Percentiles rank a stretch among this genome's conserved stretches.
These are phyloP conservation scores for Globisporangium radiosum DNA, from an alignment of 352 stramenopile genomes.

Conservation along the genomic window DNA sequence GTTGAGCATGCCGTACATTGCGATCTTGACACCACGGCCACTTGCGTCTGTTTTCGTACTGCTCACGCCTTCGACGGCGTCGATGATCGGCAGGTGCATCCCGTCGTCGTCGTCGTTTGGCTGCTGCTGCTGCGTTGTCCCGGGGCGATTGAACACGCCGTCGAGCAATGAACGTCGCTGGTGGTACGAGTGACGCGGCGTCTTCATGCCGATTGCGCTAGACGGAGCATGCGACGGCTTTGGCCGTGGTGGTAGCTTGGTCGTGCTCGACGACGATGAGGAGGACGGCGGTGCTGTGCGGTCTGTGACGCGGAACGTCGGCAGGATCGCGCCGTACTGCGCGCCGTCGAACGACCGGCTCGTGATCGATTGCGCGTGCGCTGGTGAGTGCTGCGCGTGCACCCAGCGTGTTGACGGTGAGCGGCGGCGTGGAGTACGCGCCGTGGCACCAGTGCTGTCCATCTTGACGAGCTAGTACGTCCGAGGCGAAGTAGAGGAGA, in stretches of 20 bases:
- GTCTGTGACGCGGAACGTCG: constrained; percentile 11
- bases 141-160: constrained; percentile 3
- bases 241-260: constrained; percentile 7
- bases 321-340: constrained; percentile 12
- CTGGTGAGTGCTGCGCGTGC: constrained; percentile 15
- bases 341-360: constrained; percentile 32
- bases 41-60: constrained; percentile 1
- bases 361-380: constrained; percentile 14
- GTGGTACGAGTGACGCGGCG: constrained; percentile 48
- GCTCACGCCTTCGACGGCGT: not conserved
- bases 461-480: constrained; percentile 18
- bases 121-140: not conserved
- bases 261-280: not conserved
- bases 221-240: not conserved
- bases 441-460: constrained; percentile 77
- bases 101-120: constrained; percentile 1
- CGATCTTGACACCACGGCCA: constrained; percentile 47
- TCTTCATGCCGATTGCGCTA: constrained; percentile 24
- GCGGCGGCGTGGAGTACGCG: constrained; percentile 54
- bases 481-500: too few relatives aligned
- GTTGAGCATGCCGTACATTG: constrained; percentile 89
- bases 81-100: constrained; percentile 5
- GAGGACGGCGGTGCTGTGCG: not conserved
- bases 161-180: constrained; percentile 15
- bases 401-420: constrained; percentile 17